phyloP scores from a whole-genome alignment of 2,329 filamentous ascomycete genomes.

The Ascochyta viciae-villosae region DNA sequence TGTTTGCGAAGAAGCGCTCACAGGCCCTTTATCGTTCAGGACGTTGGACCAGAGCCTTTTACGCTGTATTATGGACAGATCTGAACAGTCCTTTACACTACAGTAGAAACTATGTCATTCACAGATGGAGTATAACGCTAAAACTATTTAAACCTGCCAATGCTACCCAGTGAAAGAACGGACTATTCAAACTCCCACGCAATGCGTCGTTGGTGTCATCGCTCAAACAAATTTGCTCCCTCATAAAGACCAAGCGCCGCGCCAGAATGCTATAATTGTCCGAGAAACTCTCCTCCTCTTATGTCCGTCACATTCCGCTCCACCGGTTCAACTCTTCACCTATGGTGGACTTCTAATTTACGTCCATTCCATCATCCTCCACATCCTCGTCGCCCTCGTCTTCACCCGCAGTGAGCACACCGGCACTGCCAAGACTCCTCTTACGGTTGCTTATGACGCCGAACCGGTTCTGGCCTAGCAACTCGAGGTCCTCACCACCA shows the following conservation, averaged over 20 bases:
- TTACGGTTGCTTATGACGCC: slow-evolving; percentile 50
- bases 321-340: neutral
- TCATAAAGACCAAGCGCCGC: slow-evolving; percentile 11
- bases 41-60: no score
- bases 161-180: neutral
- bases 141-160: neutral
- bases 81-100: no score
- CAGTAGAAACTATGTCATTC: neutral
- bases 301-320: neutral
- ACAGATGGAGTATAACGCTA: slow-evolving; percentile 1
- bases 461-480: slow-evolving; percentile 60
- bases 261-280: slow-evolving; percentile 15
- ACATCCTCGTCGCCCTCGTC: slow-evolving; percentile 53
- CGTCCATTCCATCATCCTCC: slow-evolving; percentile 53
- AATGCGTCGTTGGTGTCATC: slow-evolving; percentile 8
- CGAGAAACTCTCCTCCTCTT: neutral
- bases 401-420: slow-evolving; percentile 49
- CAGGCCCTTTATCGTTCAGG: no score
- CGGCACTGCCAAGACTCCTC: slow-evolving; percentile 50
- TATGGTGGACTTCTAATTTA: slow-evolving; percentile 32
- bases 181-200: slow-evolving; percentile 11
- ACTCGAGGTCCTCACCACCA: slow-evolving; percentile 81
- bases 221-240: neutral
- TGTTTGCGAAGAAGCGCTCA: no score
- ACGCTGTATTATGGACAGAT: no score